Percentiles rank a stretch among this genome's conserved stretches.
phyloP scores from a whole-genome alignment of 225 moss, liverwort and hornwort species.

The Neckera pumila region DNA sequence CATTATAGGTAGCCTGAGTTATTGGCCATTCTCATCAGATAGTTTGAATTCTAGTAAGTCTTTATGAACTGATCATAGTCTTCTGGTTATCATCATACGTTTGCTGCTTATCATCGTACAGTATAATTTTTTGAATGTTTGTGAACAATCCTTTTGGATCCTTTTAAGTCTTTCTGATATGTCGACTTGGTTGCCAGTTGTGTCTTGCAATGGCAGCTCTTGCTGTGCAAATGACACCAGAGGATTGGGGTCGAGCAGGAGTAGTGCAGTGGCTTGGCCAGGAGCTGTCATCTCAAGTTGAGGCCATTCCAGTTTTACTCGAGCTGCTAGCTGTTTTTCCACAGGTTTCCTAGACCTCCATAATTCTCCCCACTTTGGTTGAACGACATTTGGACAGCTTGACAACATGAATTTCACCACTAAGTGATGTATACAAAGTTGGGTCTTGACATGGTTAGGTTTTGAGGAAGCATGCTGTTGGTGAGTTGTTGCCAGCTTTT shows the following conservation, averaged over 20 bases:
- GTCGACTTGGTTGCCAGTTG: slow-evolving; percentile 42
- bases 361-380: not conserved
- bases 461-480: slow-evolving; percentile 56
- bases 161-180: not conserved
- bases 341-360: slow-evolving; percentile 43
- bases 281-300: slow-evolving; percentile 65
- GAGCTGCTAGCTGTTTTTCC: slow-evolving; percentile 93
- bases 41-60: not conserved
- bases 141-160: not conserved
- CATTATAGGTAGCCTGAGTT: not conserved
- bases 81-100: not conserved
- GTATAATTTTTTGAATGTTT: not conserved
- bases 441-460: slow-evolving; percentile 33
- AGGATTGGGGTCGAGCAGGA: slow-evolving; percentile 83
- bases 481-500: slow-evolving; percentile 54
- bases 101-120: not conserved
- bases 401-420: slow-evolving; percentile 1
- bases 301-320: slow-evolving; percentile 74
- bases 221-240: slow-evolving; percentile 79
- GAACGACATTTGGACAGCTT: not conserved
- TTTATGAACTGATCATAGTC: not conserved
- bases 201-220: slow-evolving; percentile 93
- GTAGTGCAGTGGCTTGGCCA: slow-evolving; percentile 89
- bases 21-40: not conserved
- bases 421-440: slow-evolving; percentile 27